Conservation (phyloP, 352 stramenopile species). For the Phytopythium ostracodes region DNA sequence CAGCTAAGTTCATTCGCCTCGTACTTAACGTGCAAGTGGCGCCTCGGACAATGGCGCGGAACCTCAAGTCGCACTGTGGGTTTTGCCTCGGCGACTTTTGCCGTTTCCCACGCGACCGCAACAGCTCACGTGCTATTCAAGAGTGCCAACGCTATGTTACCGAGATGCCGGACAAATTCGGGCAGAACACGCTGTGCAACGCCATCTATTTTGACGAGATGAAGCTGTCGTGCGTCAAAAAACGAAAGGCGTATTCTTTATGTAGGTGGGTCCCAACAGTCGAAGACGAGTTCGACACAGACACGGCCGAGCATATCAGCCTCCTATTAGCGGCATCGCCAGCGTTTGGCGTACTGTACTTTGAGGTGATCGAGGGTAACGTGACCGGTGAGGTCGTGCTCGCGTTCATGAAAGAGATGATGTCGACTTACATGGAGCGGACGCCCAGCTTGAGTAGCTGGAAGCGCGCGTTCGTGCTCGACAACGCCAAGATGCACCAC, state of each 20-base stretch:
- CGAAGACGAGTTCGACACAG: background rate
- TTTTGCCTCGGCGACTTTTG: background rate
- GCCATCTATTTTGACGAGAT: constrained; percentile 2
- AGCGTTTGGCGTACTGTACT: background rate
- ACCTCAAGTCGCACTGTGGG: background rate
- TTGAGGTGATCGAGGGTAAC: background rate
- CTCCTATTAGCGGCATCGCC: background rate
- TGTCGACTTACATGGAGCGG: background rate
- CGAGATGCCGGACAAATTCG: background rate
- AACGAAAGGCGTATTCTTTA: background rate
- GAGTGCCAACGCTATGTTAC: background rate
- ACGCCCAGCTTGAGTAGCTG: background rate
- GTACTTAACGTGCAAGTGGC: background rate
- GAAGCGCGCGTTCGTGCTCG: background rate
- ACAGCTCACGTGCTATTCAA: background rate
- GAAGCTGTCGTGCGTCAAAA: background rate
- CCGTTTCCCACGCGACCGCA: background rate
- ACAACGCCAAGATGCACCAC: background rate
- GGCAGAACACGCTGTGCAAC: background rate
- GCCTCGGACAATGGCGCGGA: background rate
- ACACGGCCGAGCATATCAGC: background rate
- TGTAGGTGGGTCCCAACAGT: background rate
- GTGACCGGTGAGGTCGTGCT: background rate
- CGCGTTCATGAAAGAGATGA: constrained; percentile 4
- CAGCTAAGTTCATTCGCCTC: background rate